Base-by-base conservation (phyloP, 164 flowering plant species). In the Cinnamomum micranthum region DNA sequence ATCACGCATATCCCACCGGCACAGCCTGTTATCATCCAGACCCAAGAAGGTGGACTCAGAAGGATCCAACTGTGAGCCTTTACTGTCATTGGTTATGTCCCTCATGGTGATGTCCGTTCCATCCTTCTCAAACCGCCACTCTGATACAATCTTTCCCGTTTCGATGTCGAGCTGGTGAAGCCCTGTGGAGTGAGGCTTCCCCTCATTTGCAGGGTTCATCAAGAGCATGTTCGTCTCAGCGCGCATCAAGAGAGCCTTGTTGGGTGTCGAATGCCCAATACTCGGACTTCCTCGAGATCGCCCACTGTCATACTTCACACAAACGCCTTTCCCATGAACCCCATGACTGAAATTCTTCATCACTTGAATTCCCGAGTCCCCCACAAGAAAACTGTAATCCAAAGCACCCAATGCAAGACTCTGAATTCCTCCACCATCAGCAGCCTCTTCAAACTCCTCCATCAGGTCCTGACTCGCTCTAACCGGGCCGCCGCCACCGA, bases 1-100 rank as follows among this genome's bases (percentile, higher is more conserved):
- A 52, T 94, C 99, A 31, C 98, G 89, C 99, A 94, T 96, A 82
- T 96, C 99, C 98, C 99, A 96, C 76, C 92, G 81, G 66, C 98
- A 94, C 60, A 96, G 86, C 83, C 93, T 83, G 64, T 88, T 96
- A 73, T 91, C 92, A 84, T 96, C 97, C 83, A 96, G 80, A 7
- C 99, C 99, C 82, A 96, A 84, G 76, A 92, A 96, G 1, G 98
- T 96, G 0, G 95, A 89, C 27, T 89, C 98, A 1, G 98, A 85
- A 66, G 98, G 97, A 80, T 96, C 99, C 87, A 96, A 81, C 66
- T 96, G 99, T 0, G 97, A 85, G 0, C 97, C 94, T 65, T 94
- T 94, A 64, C 79, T 80, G 68, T 94, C 98, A 82, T 87, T 94
- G 1, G 95, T 79, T 1, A 94, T 92, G 75, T 94, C 98, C 76